phyloP scores from a whole-genome alignment of 176 grass and related monocot species.

The Carex littledalei region DNA sequence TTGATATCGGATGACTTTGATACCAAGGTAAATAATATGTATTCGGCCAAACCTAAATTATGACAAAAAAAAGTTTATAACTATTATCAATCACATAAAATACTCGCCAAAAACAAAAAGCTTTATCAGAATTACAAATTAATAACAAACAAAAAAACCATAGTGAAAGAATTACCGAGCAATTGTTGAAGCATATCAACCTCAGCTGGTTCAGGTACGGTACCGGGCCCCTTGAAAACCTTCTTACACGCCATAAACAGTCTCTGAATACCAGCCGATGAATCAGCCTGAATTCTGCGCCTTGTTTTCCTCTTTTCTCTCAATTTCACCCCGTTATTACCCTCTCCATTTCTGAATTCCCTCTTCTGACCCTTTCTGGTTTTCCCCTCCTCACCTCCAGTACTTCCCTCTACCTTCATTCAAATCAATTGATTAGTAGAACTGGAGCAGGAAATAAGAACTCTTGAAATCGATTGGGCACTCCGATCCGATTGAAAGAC shows the following conservation, averaged over 20 bases:
- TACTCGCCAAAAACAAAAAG: neutral
- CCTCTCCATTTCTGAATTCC: conserved; percentile 14
- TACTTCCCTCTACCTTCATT: conserved; percentile 56
- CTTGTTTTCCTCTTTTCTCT: conserved; percentile 10
- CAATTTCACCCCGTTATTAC: neutral
- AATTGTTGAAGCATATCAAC: conserved; percentile 47
- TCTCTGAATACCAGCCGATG: conserved; percentile 39
- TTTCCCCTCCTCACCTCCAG: conserved; percentile 15
- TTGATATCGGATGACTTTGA: neutral
- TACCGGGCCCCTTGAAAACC: conserved; percentile 66
- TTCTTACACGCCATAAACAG: conserved; percentile 74
- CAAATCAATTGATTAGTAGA: neutral
- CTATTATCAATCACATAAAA: neutral
- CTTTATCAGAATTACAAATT: neutral
- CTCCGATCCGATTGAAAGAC: neutral
- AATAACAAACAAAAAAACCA: neutral
- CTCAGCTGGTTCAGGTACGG: conserved; percentile 51
- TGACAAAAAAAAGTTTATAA: neutral
- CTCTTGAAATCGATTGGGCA: neutral
- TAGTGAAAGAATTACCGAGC: conserved; percentile 37
- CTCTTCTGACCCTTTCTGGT: conserved; percentile 17
- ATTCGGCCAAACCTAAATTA: neutral
- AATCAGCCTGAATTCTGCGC: conserved; percentile 42
- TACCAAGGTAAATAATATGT: neutral
- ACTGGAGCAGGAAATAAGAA: neutral